Conservation (phyloP, 306 rosid genomes). For the Pterocarpus santalinus region DNA sequence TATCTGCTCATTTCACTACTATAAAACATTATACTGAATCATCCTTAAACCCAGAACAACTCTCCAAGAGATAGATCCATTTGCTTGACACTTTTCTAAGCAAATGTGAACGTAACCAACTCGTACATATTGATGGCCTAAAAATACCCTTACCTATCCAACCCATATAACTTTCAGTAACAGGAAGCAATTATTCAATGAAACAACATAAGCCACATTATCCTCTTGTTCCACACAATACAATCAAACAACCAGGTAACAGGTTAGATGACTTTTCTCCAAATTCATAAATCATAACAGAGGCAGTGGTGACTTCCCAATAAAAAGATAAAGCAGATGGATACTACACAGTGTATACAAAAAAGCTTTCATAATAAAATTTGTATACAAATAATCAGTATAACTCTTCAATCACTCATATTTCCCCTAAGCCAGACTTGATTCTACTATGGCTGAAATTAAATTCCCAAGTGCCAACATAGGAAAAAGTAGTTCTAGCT, state of each 20-base stretch:
- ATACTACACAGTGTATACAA: neutral
- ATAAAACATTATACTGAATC: neutral
- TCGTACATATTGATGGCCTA: neutral
- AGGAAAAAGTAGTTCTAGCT: neutral
- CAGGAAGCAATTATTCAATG: neutral
- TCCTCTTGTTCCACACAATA: constrained; percentile 2
- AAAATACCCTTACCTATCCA: neutral
- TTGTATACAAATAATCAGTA: neutral
- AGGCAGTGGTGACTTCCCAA: neutral
- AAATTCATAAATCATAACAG: neutral
- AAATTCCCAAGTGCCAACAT: neutral
- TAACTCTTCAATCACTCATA: neutral
- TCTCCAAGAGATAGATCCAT: neutral
- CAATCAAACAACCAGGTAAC: constrained; percentile 3
- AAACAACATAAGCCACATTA: constrained; percentile 10
- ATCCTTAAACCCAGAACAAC: constrained; percentile 8
- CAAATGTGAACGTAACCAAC: neutral
- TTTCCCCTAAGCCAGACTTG: constrained; percentile 13
- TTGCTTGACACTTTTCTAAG: neutral
- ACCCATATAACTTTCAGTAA: neutral
- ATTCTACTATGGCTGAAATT: neutral
- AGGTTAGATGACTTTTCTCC: neutral
- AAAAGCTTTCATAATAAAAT: neutral
- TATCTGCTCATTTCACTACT: neutral
- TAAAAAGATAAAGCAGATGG: neutral